Evolutionary conservation across 139 green algal genomes (phyloP).

Genomic region (Cymbomonas tetramitiformis): DNA sequence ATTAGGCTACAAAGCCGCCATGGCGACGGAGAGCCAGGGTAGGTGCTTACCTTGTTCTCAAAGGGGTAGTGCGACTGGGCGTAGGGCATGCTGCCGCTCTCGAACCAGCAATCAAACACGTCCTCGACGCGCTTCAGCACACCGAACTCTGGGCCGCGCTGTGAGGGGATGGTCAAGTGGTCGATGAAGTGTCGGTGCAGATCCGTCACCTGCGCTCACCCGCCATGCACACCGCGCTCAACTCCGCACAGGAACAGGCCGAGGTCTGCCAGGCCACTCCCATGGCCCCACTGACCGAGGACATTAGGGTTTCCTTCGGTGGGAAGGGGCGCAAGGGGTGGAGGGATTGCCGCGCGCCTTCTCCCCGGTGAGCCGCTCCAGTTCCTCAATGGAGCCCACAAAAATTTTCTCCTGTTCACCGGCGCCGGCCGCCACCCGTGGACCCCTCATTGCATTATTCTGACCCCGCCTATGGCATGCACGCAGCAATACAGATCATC

Average conservation of each 20-base stretch:
- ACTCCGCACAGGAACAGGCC: too few relatives aligned
- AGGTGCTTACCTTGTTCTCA: too few relatives aligned
- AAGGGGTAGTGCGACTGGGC: slow-evolving; percentile 93
- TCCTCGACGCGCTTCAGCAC: slow-evolving; percentile 27
- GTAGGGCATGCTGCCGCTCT: slow-evolving; percentile 92
- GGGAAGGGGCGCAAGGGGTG: too few relatives aligned
- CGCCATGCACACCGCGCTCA: too few relatives aligned
- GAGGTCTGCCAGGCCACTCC: too few relatives aligned
- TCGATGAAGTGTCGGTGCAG: slow-evolving; percentile 97
- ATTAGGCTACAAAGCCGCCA: background rate
- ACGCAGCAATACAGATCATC: slow-evolving; percentile 1
- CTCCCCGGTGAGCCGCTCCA: slow-evolving; percentile 67
- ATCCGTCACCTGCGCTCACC: slow-evolving; percentile 80
- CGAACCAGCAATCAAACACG: slow-evolving; percentile 99
- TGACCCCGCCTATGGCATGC: too few relatives aligned
- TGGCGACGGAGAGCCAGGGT: too few relatives aligned
- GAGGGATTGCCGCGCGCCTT: too few relatives aligned
- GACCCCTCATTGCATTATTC: too few relatives aligned
- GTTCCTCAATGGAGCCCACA: slow-evolving; percentile 68
- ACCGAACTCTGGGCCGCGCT: background rate
- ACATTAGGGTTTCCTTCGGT: too few relatives aligned
- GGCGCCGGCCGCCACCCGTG: too few relatives aligned
- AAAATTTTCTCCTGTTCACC: slow-evolving; percentile 78
- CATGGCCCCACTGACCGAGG: too few relatives aligned
- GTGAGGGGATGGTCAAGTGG: slow-evolving; percentile 81